These are phyloP conservation scores for Bremia lactucae DNA, from an alignment of 352 stramenopile species.

Conservation along the genomic window DNA sequence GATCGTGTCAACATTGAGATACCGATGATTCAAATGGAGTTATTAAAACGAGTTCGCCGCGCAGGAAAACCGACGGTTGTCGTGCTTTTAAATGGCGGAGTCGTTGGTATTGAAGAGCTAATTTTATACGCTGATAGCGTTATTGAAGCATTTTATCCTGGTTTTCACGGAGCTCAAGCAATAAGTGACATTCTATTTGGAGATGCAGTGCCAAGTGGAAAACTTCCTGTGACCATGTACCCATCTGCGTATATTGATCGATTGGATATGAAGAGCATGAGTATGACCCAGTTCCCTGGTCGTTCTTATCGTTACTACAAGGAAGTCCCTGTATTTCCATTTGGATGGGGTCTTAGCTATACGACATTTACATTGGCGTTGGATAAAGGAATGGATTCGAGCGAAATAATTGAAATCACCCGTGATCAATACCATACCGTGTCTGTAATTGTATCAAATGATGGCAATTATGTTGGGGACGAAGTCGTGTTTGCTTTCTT, in stretches of 20 bases:
- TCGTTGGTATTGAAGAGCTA: constrained; percentile 68
- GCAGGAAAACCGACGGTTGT: constrained; percentile 61
- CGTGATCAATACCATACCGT: constrained; percentile 30
- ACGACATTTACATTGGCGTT: constrained; percentile 57
- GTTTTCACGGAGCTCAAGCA: constrained; percentile 70
- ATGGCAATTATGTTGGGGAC: constrained; percentile 37
- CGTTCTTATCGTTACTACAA: constrained; percentile 90
- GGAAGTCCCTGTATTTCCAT: constrained; percentile 80
- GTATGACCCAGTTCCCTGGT: constrained; percentile 82
- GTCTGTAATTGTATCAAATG: constrained; percentile 44
- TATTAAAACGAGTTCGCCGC: constrained; percentile 55
- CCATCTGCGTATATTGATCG: constrained; percentile 60
- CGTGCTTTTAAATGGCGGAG: constrained; percentile 83
- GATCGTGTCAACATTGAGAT: constrained; percentile 74
- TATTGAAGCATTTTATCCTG: constrained; percentile 75
- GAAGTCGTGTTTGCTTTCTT: constrained; percentile 80
- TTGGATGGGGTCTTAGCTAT: constrained; percentile 87
- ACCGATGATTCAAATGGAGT: constrained; percentile 57
- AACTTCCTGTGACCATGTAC: constrained; percentile 84
- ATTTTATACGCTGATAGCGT: constrained; percentile 52
- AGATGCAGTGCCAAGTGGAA: constrained; percentile 63
- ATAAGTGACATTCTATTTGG: constrained; percentile 81
- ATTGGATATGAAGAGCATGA: constrained; percentile 83
- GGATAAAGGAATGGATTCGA: constrained; percentile 3
- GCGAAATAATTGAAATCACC: constrained; percentile 23